These are phyloP conservation scores for Scutellaria baicalensis DNA, from an alignment of 257 asterid species.

Conservation along the genomic window DNA sequence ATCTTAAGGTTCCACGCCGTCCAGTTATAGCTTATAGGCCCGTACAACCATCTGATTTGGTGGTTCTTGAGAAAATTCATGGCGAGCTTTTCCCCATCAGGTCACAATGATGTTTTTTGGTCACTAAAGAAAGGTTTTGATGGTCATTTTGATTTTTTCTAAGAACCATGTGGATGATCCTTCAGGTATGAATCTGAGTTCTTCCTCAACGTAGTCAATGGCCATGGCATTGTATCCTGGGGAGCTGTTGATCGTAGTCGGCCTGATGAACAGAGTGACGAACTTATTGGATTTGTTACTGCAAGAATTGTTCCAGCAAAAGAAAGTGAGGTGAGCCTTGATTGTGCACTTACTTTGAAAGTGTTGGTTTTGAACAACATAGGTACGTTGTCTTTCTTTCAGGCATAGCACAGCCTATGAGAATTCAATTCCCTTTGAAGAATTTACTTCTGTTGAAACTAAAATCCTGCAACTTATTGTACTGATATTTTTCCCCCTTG, in stretches of 20 bases:
- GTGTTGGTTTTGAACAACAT: neutral
- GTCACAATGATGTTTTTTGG: constrained; percentile 32
- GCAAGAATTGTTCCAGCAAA: constrained; percentile 67
- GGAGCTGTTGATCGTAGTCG: constrained; percentile 94
- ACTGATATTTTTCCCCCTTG: neutral
- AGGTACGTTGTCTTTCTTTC: neutral
- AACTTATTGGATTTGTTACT: constrained; percentile 92
- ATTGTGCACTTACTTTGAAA: neutral
- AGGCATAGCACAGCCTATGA: neutral
- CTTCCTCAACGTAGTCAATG: constrained; percentile 85
- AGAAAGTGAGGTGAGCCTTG: constrained; percentile 81
- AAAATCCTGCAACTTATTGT: neutral
- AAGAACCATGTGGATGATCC: constrained; percentile 6
- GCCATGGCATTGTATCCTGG: constrained; percentile 90
- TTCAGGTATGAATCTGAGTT: constrained; percentile 88
- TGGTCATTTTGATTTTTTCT: constrained; percentile 12
- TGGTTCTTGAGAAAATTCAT: constrained; percentile 68
- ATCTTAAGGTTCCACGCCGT: constrained; percentile 38
- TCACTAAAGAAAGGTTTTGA: neutral
- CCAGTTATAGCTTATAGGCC: constrained; percentile 71
- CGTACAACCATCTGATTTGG: constrained; percentile 62
- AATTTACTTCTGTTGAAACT: neutral
- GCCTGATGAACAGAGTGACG: constrained; percentile 56
- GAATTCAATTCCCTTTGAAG: neutral
- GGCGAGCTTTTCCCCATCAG: constrained; percentile 89